Base-by-base conservation (phyloP, 2,329 filamentous ascomycete species). In the Stenocarpella maydis region DNA sequence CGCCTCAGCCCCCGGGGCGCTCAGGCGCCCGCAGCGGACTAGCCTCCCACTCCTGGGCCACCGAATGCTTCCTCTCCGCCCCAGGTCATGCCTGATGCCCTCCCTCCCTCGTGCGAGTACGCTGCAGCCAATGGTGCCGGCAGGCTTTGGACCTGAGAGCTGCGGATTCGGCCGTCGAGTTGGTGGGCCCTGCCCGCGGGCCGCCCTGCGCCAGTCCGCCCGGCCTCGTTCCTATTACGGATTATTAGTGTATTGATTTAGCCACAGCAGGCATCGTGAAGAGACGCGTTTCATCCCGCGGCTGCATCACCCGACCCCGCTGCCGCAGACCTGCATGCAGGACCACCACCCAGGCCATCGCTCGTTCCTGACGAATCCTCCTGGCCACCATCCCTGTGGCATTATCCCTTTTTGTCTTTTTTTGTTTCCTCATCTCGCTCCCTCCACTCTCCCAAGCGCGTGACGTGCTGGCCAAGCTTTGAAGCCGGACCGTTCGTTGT, bases 51-150 rank as follows among this genome's bases (percentile, higher is more conserved):
- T 19, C 28, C 37, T 7, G 4, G 34, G 58, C 43, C 58, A 63
- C 58, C 43, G 58, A 63, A n/a, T n/a, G n/a, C n/a, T n/a, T 63
- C 58, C 28, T 61, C 26, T 63, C 58, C 41, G 58, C n/a, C 43
- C n/a, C 31, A n/a, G 4, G 24, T n/a, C 52, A 10, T 37, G 31
- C 6, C 50, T n/a, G n/a, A n/a, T n/a, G 50, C 50, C 28, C 28
- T 54, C 28, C 34, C n/a, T 17, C 41, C 58, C n/a, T 47, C 34
- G 26, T 14, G 19, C 43, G 43, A 3, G 19, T 47, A 49, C 28
- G 58, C 14, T 37, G n/a, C 58, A 47, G 43, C 58, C 58, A 49
- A 49, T 34, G 19, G n/a, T 26, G 28, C 43, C 14, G n/a, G n/a
- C n/a, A n/a, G n/a, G n/a, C n/a, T n/a, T 37, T 19, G 37, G 58